Percentiles rank a stretch among this genome's conserved stretches.
Conservation (phyloP, 163 green algal species). For the Smithsoniella earleae region DNA sequence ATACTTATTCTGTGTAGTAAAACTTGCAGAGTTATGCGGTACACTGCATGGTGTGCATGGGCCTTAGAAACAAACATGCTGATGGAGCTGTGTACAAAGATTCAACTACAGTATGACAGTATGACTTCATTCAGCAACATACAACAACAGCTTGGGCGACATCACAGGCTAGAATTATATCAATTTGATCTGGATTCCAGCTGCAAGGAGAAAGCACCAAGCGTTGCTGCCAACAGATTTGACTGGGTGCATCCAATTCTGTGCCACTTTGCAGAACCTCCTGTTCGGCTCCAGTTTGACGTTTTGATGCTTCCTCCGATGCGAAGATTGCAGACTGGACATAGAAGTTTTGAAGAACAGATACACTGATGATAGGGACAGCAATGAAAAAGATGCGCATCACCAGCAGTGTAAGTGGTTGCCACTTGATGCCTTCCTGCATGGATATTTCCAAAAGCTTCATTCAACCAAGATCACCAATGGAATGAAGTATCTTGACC, state of each 20-base stretch:
- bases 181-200: background rate
- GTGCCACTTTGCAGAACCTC: background rate
- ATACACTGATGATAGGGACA: conserved; percentile 11
- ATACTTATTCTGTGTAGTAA: too few species aligned
- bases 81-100: background rate
- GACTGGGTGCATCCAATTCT: background rate
- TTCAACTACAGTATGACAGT: background rate
- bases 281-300: too few species aligned
- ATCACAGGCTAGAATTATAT: background rate
- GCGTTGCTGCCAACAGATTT: background rate
- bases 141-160: background rate
- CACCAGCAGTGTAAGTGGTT: background rate
- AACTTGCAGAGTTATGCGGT: background rate
- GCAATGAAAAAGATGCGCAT: background rate
- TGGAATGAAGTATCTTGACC: background rate
- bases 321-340: conserved; percentile 24
- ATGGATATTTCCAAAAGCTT: background rate
- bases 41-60: background rate
- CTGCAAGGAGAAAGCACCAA: background rate
- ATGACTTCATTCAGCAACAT: background rate
- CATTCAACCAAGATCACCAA: background rate
- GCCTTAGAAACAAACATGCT: background rate
- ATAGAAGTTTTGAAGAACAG: conserved; percentile 25
- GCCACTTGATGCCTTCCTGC: background rate
- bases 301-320: background rate